Evolutionary conservation across 441 rosid species (phyloP).

Genomic region (Sinapis alba): DNA sequence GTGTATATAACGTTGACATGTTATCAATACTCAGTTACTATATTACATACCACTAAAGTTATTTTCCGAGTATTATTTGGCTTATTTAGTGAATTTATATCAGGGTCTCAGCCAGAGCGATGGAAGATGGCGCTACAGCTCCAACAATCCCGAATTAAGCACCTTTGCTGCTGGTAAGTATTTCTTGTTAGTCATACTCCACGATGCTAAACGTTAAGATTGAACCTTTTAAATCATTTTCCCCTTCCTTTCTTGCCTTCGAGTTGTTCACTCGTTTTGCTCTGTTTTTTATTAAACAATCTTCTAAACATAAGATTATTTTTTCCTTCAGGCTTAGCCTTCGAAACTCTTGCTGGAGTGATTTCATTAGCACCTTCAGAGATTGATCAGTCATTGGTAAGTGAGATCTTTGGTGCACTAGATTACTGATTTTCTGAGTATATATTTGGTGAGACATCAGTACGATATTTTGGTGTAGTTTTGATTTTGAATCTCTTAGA

Average conservation of each 20-base stretch:
- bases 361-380: slow-evolving; percentile 77
- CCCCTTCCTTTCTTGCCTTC: slow-evolving; percentile 1
- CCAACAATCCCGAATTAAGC: slow-evolving; percentile 78
- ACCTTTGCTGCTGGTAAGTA: slow-evolving; percentile 89
- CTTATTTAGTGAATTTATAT: slow-evolving; percentile 35
- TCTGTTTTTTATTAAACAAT: neutral
- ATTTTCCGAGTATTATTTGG: slow-evolving; percentile 15
- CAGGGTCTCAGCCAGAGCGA: slow-evolving; percentile 95
- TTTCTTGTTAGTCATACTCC: slow-evolving; percentile 16
- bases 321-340: slow-evolving; percentile 70
- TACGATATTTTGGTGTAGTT: slow-evolving; percentile 1
- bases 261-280: neutral
- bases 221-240: neutral
- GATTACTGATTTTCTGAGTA: slow-evolving; percentile 5
- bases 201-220: slow-evolving; percentile 1
- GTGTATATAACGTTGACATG: neutral
- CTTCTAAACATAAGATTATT: slow-evolving; percentile 3
- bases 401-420: slow-evolving; percentile 26
- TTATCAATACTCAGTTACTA: slow-evolving; percentile 11
- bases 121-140: slow-evolving; percentile 95
- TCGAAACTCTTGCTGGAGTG: slow-evolving; percentile 86
- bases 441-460: neutral
- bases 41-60: neutral
- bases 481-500: neutral
- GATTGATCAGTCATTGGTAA: slow-evolving; percentile 82